Conservation (phyloP, 441 rosid species). For the Kokia cookei region DNA sequence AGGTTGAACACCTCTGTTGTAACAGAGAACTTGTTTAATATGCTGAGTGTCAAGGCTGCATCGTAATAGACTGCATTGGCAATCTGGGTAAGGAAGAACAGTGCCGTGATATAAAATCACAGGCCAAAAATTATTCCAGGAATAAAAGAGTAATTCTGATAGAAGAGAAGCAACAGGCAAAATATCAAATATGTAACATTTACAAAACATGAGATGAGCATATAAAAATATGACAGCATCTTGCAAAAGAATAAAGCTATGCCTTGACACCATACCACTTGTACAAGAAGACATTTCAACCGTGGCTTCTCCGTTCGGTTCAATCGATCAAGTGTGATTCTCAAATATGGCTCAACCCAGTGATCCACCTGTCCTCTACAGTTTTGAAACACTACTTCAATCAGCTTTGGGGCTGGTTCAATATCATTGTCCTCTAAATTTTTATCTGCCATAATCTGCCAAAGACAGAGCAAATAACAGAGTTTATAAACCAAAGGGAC, state of each 20-base stretch:
- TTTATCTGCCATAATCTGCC: slow-evolving; percentile 72
- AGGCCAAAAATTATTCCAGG: not conserved
- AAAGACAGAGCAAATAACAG: slow-evolving; percentile 2
- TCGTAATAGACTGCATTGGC: slow-evolving; percentile 95
- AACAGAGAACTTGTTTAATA: slow-evolving; percentile 73
- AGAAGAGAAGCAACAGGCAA: not conserved
- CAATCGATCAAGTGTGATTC: slow-evolving; percentile 72
- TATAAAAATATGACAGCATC: not conserved
- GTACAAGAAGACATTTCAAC: slow-evolving; percentile 87
- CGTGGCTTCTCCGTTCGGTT: slow-evolving; percentile 66
- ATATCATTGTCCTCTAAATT: slow-evolving; percentile 85
- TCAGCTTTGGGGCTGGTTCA: slow-evolving; percentile 95
- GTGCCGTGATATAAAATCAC: not conserved
- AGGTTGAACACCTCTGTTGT: slow-evolving; percentile 66
- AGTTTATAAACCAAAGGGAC: not conserved
- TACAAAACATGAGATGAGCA: not conserved
- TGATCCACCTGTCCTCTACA: slow-evolving; percentile 96
- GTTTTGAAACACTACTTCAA: slow-evolving; percentile 88
- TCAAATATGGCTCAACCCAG: slow-evolving; percentile 89
- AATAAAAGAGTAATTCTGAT: not conserved
- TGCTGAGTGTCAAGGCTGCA: slow-evolving; percentile 61
- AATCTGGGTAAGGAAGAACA: slow-evolving; percentile 38
- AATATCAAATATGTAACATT: not conserved
- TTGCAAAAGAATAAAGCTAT: not conserved
- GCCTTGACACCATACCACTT: slow-evolving; percentile 61